These are phyloP conservation scores for Rhizopogon salebrosus DNA, from an alignment of 768 basidiomycete genomes.

Conservation along the genomic window DNA sequence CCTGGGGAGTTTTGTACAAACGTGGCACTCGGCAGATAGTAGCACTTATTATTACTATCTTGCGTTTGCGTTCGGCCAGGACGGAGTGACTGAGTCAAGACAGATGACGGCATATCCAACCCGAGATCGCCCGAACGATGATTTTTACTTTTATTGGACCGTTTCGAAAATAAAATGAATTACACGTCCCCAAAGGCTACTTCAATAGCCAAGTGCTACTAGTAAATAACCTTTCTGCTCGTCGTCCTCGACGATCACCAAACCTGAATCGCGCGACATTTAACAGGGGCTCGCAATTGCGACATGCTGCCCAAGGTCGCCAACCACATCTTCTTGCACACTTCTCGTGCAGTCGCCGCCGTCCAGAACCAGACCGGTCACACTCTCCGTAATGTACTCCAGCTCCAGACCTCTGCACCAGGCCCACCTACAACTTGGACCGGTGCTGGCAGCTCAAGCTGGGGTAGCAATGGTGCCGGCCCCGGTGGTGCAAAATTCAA, in stretches of 20 bases:
- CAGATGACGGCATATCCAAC: background rate
- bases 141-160: slow-evolving; percentile 14
- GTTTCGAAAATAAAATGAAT: background rate
- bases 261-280: background rate
- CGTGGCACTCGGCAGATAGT: background rate
- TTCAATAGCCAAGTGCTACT: background rate
- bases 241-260: slow-evolving; percentile 1
- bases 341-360: slow-evolving; percentile 68
- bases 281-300: slow-evolving; percentile 6
- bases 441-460: slow-evolving; percentile 43
- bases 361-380: slow-evolving; percentile 67
- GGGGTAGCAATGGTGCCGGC: slow-evolving; percentile 54
- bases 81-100: background rate
- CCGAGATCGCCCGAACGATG: slow-evolving; percentile 18
- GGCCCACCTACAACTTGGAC: slow-evolving; percentile 35
- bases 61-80: slow-evolving; percentile 11
- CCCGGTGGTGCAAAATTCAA: slow-evolving; percentile 72
- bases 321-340: slow-evolving; percentile 71
- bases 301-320: slow-evolving; percentile 81
- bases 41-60: background rate
- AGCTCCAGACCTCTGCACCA: slow-evolving; percentile 50
- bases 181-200: background rate
- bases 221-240: background rate
- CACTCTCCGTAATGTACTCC: slow-evolving; percentile 73
- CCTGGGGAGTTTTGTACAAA: background rate